Base-by-base conservation (phyloP, 345 rosid species). In the Iberis pinnata region DNA sequence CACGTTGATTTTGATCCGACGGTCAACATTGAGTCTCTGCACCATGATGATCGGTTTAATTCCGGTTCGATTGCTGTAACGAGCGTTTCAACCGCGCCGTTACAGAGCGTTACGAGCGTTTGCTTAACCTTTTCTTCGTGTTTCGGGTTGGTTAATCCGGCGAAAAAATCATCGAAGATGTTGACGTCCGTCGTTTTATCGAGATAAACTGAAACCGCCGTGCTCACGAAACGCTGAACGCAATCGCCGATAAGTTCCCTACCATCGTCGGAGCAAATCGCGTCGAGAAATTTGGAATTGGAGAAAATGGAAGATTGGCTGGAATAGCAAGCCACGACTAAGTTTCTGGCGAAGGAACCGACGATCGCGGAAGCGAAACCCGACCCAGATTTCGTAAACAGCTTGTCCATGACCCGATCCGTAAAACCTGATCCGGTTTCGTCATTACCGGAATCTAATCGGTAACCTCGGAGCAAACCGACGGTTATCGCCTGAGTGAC, bases 291-390 rank as follows among this genome's bases (percentile, higher is more conserved):
- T 56, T 37, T 45, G 29, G 61, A 58, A 42, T 58, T 49, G 0
- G 55, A 61, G 43, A 58, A 38, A 45, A 43, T 6, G 7, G 25
- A 40, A 9, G 56, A 15, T 18, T 37, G 20, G 29, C 56, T 22
- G 26, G 64, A 47, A 54, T 17, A 76, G 40, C 67, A 53, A 8
- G 77, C 86, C 68, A 77, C 49, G 43, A 75, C 84, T 65, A 86
- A 58, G 73, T 77, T 83, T 53, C 79, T 81, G 3, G 97, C 95
- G 44, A 89, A 84, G 71, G 84, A 83, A 41, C 94, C 95, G 18
- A 78, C 88, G 33, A 86, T 75, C 12, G 70, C 79, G n/a, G 88
- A 86, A 26, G 78, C 95, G 19, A 89, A 80, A 64, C 83, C 86
- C 13, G 83, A 70, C 36, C 90, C 95, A 17, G 86, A 67, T 10